Evolutionary conservation across 2,329 filamentous ascomycete species (phyloP), one percentile per base, ranked within the genome.

Genomic region (Aspergillus glaucus): DNA sequence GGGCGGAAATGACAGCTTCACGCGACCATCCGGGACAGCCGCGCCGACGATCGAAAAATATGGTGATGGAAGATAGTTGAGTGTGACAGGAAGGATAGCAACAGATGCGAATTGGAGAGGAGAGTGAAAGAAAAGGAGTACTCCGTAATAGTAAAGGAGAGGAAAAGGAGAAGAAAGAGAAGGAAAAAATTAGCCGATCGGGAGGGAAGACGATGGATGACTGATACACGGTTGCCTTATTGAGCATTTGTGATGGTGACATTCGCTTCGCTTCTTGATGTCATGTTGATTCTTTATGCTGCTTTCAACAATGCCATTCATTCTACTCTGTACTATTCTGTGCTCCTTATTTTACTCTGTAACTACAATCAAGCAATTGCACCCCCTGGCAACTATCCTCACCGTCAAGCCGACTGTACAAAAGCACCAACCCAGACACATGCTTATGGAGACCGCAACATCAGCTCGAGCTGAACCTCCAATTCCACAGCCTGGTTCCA

Each of bases 1-100:
- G 48, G 49, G 54, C 22, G 52, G 49, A 49, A 49, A 48, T 26
- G 46, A 50, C 45, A 50, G 48, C 50, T 52, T 52, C 53, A 56
- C 51, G 55, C 49, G 53, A 54, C 48, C 47, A 50, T 15, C 26
- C 26, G 26, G 26, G 26, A 30, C 26, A 30, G 26, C 26, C 26
- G 26, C 10, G 26, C 26, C 26, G 26, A 9, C 26, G 28, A 45
- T 45, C 12, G 24, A 30, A 34, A 21, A 26, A 19, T 44, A 19
- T 44, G 24, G 8, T 30, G 43, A 22, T 28, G 15, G 43, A 32
- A 50, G 19, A 45, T 26, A 28, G 43, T 22, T 40, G 37, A 10
- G 3, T n/a, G 34, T 3, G n/a, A 37, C n/a, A 17, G 9, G 34
- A 37, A 37, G n/a, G 6, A 17, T 15, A 37, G 14, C 10, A 10